Conservation (phyloP, 179 eudicot species). For the Amaranthus tricolor region DNA sequence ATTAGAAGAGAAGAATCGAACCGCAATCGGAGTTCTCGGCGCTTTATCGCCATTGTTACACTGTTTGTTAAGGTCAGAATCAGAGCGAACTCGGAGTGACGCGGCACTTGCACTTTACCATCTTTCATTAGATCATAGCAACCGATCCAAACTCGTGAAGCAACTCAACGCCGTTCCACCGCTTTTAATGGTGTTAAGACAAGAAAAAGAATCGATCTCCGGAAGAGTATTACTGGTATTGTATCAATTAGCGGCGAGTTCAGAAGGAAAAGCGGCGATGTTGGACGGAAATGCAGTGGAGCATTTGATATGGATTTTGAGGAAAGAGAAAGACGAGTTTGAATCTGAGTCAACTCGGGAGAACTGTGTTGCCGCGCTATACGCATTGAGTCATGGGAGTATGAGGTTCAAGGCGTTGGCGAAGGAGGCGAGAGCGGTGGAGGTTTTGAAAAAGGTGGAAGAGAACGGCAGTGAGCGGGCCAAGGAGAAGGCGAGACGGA, state of each 20-base stretch:
- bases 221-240: slow-evolving; percentile 66
- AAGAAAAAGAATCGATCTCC: slow-evolving; percentile 32
- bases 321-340: slow-evolving; percentile 38
- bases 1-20: slow-evolving; percentile 73
- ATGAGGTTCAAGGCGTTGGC: slow-evolving; percentile 81
- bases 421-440: slow-evolving; percentile 60
- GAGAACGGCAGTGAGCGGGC: slow-evolving; percentile 71
- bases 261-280: slow-evolving; percentile 75
- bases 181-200: slow-evolving; percentile 45
- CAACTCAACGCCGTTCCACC: slow-evolving; percentile 53
- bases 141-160: slow-evolving; percentile 63
- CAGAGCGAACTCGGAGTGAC: slow-evolving; percentile 70
- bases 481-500: slow-evolving; percentile 66
- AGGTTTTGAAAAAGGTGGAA: slow-evolving; percentile 67
- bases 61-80: slow-evolving; percentile 59
- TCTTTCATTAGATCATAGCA: slow-evolving; percentile 58
- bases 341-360: slow-evolving; percentile 69
- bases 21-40: slow-evolving; percentile 80
- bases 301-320: slow-evolving; percentile 53
- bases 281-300: slow-evolving; percentile 73
- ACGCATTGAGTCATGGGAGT: slow-evolving; percentile 74
- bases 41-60: slow-evolving; percentile 73
- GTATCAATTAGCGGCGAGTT: slow-evolving; percentile 66
- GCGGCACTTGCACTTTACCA: slow-evolving; percentile 79
- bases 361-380: slow-evolving; percentile 78